Percentiles rank a stretch among this genome's conserved stretches.
These are phyloP conservation scores for Thraustochytrium striatum DNA, from an alignment of 352 stramenopile genomes.

Conservation along the genomic window DNA sequence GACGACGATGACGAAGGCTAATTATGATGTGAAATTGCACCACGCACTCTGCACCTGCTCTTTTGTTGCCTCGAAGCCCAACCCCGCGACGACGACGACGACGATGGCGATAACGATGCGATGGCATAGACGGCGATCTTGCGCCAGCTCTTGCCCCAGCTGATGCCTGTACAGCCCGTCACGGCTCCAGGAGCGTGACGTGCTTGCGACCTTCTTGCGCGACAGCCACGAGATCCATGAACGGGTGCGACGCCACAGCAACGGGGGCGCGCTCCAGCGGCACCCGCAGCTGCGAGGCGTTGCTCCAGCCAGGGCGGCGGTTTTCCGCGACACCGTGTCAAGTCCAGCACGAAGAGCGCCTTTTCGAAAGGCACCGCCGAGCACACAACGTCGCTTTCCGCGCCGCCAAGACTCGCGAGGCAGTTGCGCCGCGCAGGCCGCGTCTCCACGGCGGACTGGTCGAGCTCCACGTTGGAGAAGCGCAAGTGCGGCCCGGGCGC, in stretches of 20 bases:
- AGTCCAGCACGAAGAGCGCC: not conserved
- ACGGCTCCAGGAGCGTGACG: not conserved
- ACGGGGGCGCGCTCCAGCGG: not conserved
- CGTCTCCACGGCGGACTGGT: no score
- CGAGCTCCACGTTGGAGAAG: not conserved
- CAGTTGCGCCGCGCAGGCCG: not conserved
- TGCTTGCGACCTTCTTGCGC: not conserved
- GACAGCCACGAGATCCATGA: not conserved
- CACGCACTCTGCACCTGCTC: no score
- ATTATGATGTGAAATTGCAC: no score
- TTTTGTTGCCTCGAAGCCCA: no score
- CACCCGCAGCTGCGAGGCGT: not conserved
- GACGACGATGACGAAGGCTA: no score
- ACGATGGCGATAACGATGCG: no score
- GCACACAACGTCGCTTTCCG: no score
- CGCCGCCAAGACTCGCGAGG: no score
- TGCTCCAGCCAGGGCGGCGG: not conserved
- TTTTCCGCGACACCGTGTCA: not conserved
- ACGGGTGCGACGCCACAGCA: not conserved
- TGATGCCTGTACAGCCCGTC: no score
- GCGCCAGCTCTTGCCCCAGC: no score
- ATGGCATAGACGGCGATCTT: no score
- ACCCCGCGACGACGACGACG: no score
- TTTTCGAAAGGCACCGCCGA: not conserved
- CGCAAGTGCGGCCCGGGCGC: not conserved